Evolutionary conservation across 129 eudicot species (phyloP), one percentile per base, ranked within the genome.

Genomic region (Cynara cardunculus): DNA sequence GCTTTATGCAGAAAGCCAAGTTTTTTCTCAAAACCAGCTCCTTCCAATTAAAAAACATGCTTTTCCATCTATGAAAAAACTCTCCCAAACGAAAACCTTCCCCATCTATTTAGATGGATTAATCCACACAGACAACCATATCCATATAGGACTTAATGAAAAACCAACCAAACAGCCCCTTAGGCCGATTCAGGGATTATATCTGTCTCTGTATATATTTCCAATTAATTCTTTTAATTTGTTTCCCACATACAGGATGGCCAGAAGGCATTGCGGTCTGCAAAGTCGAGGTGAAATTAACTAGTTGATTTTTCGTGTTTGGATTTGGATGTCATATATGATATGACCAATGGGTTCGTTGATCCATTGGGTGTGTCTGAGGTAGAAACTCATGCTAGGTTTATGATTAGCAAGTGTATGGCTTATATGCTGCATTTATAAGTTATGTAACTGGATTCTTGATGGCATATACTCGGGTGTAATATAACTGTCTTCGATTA

Each of bases 281-380:
- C 71, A 46, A 76, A 66, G 77, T 73, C 67, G 65, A 78, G 77
- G 41, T 80, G 74, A 66, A 81, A 44, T 76, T 71, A 49, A 59
- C 53, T 78, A 80, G 89, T 70, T 34, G 77, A 77, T 81, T 81
- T 71, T 59, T 80, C 72, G 69, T 81, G 82, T 79, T 74, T 85
- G 86, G 85, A 74, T 84, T 67, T 72, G 83, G 84, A 74, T 76
- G 76, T 71, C 76, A 79, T 89, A 81, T 78, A 80, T 87, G 84
- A 39, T 8, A 31, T 32, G 37, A 5, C 65, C 82, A 14, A 26
- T 61, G 74, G 85, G 77, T 76, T 56, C 59, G 59, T 26, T 53
- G 53, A 41, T 41, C 53, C 53, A 41, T 41, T 41, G 53, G 71
- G 69, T 39, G 64, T 76, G 77, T 70, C 26, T 70, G 49, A 30